Percentiles rank a stretch among this genome's conserved stretches.
These are phyloP conservation scores for Articulospora tetracladia DNA, from an alignment of 495 filamentous ascomycete genomes.

Conservation along the genomic window DNA sequence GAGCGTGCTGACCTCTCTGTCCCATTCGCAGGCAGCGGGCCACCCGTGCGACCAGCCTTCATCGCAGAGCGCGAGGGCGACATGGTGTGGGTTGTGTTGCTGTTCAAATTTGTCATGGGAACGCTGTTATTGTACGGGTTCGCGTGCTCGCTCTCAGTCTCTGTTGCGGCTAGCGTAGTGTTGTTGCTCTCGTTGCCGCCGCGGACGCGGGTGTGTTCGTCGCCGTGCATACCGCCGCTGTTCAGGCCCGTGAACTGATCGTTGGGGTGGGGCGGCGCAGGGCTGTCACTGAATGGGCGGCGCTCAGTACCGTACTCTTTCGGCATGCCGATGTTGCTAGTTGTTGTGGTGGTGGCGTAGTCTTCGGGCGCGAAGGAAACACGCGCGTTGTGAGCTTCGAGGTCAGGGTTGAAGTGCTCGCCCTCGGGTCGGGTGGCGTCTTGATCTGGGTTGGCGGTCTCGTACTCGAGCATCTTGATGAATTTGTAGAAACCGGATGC, in stretches of 20 bases:
- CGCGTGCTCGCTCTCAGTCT: not conserved
- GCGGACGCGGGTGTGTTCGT: not conserved
- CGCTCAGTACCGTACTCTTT: constrained; percentile 11
- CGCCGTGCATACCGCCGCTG: constrained; percentile 6
- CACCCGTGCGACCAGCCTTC: not conserved
- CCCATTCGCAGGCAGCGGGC: not conserved
- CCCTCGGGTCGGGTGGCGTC: constrained; percentile 33
- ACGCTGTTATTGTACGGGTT: not conserved
- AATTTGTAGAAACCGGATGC: constrained; percentile 66
- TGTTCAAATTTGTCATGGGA: not conserved
- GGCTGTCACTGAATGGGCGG: constrained; percentile 7
- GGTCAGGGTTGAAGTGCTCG: constrained; percentile 17
- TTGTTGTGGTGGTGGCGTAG: not conserved
- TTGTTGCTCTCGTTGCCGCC: not conserved
- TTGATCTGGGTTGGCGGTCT: constrained; percentile 71
- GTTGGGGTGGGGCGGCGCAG: constrained; percentile 13
- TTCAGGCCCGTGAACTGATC: constrained; percentile 14
- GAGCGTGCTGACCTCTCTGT: constrained; percentile 1
- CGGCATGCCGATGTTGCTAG: not conserved
- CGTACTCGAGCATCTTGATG: constrained; percentile 65
- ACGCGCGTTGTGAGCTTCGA: not conserved
- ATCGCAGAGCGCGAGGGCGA: not conserved
- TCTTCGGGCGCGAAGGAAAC: constrained; percentile 15
- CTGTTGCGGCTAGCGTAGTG: not conserved
- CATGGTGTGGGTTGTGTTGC: not conserved